These are phyloP conservation scores for Chalciporus piperatus DNA, from an alignment of 768 basidiomycete genomes.

Conservation along the genomic window DNA sequence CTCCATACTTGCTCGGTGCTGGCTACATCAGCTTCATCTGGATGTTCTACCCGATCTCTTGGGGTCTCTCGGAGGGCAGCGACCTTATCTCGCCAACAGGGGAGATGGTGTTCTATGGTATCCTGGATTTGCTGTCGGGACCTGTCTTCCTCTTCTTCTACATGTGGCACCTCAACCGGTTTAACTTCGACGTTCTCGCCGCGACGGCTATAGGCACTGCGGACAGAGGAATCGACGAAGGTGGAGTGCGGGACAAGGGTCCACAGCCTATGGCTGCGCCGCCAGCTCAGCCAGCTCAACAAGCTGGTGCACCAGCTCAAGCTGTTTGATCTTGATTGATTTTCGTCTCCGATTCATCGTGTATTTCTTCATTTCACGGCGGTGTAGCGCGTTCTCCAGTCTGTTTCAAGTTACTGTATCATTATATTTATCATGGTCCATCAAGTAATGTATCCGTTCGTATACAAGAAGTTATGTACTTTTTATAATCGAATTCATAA, in stretches of 20 bases:
- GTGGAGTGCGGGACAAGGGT: neutral
- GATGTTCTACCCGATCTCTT: slow-evolving; percentile 56
- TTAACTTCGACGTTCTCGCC: neutral
- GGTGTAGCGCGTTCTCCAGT: neutral
- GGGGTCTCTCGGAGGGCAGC: slow-evolving; percentile 53
- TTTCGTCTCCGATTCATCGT: neutral
- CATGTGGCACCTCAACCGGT: slow-evolving; percentile 17
- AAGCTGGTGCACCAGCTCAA: neutral
- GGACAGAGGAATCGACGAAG: slow-evolving; percentile 4
- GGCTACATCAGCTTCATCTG: slow-evolving; percentile 51
- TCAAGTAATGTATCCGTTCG: too few relatives aligned
- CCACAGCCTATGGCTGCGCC: neutral
- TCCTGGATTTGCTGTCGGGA: slow-evolving; percentile 40
- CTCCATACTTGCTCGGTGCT: slow-evolving; percentile 35
- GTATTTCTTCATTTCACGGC: too few relatives aligned
- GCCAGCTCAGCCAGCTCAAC: too few relatives aligned
- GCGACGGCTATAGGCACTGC: slow-evolving; percentile 9
- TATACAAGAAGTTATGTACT: too few relatives aligned
- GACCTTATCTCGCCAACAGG: slow-evolving; percentile 48
- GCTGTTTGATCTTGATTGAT: neutral
- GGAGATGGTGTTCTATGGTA: slow-evolving; percentile 57
- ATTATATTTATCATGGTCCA: too few relatives aligned
- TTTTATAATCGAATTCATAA: too few relatives aligned
- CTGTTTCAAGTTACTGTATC: too few relatives aligned
- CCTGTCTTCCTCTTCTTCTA: slow-evolving; percentile 37